Evolutionary conservation across 306 rosid species (phyloP), one percentile per base, ranked within the genome.

Genomic region (Canavalia ensiformis): DNA sequence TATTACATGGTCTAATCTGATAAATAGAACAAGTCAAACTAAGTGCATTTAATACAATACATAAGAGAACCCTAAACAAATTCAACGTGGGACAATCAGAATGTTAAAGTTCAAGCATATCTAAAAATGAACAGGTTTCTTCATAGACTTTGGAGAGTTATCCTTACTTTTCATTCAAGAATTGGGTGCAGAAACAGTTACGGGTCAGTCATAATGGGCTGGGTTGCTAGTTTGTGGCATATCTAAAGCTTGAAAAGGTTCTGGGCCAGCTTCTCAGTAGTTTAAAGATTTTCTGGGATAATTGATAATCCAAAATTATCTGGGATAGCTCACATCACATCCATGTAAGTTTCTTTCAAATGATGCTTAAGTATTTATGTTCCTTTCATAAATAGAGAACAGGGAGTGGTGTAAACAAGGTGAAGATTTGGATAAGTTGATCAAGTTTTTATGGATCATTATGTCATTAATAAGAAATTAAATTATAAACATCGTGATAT

Each of bases 201-300:
- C 70, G 63, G 83, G 29, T 8, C 60, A 3, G 28, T 34, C 29
- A 58, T 68, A 77, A 70, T 55, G 60, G 35, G 60, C 49, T 7
- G 1, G 10, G 11, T 69, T 56, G 62, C 50, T 45, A 69, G 52
- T 57, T 69, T 69, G 51, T 58, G 57, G 59, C 25, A 34, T 45
- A 79, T 57, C 60, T 31, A 18, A 8, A 68, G 41, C 70, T 30
- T 44, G 50, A 56, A 46, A 68, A 68, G 0, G 18, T 55, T 78
- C 4, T 11, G 33, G 49, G 69, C 4, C 11, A 45, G 7, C 37
- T 55, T 55, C 46, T 54, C 68, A 41, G 54, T 44, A 44, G 69
- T 33, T 77, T 28, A 64, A 31, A 34, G 51, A 76, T 9, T 65
- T 65, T 66, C 11, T 41, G 81, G 42, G 74, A 31, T 63, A 63